phyloP scores from a whole-genome alignment of 345 rosid species.

The Acer campestre region DNA sequence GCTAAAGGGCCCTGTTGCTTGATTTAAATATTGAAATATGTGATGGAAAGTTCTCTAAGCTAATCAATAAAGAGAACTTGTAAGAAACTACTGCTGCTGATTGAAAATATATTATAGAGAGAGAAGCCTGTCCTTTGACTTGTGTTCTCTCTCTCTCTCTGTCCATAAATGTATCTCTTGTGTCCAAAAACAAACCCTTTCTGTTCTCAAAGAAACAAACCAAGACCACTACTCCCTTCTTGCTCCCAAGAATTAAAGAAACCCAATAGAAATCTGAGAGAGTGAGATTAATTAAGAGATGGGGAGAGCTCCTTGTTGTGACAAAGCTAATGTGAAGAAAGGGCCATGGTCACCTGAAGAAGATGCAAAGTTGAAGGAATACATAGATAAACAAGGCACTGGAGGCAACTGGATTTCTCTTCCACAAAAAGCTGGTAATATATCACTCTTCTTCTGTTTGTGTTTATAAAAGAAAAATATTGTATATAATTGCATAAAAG shows the following conservation, averaged over 20 bases:
- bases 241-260: background rate
- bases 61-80: background rate
- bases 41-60: constrained; percentile 31
- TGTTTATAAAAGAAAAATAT: background rate
- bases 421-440: constrained; percentile 77
- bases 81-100: constrained; percentile 7
- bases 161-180: constrained; percentile 9
- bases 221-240: background rate
- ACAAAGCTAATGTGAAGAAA: constrained; percentile 84
- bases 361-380: constrained; percentile 81
- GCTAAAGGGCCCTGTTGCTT: background rate
- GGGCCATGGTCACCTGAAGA: constrained; percentile 99
- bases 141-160: constrained; percentile 17
- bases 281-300: constrained; percentile 34
- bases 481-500: background rate
- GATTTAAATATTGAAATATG: constrained; percentile 11
- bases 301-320: constrained; percentile 98
- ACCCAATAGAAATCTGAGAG: background rate
- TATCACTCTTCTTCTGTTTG: background rate
- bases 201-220: constrained; percentile 2
- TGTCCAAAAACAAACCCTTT: constrained; percentile 16
- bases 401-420: constrained; percentile 88
- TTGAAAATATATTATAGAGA: constrained; percentile 21
- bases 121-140: constrained; percentile 40
- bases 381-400: constrained; percentile 62